These are phyloP conservation scores for Euphorbia peplus DNA, from an alignment of 345 rosid genomes.

Conservation along the genomic window DNA sequence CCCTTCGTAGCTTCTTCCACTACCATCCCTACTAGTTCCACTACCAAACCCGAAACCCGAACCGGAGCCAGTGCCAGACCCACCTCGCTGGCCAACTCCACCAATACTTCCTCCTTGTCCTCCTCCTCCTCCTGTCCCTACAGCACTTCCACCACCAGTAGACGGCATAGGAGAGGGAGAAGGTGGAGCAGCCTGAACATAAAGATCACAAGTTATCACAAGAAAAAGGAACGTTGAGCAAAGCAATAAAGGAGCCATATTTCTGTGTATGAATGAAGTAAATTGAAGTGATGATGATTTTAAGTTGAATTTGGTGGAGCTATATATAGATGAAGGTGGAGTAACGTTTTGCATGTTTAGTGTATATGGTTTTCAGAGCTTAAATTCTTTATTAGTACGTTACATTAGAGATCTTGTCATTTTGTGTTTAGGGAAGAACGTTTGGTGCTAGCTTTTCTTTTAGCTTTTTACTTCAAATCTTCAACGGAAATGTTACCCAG, in stretches of 20 bases:
- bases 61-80: not conserved
- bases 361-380: not conserved
- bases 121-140: not conserved
- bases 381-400: not conserved
- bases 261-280: not conserved
- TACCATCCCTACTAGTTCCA: not conserved
- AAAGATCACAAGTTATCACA: constrained; percentile 3
- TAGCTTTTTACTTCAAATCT: not conserved
- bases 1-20: not conserved
- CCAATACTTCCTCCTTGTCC: not conserved
- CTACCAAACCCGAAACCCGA: constrained; percentile 3
- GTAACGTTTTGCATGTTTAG: not conserved
- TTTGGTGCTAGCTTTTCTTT: too few species aligned
- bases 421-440: not conserved
- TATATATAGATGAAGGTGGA: not conserved
- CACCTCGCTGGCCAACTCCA: not conserved
- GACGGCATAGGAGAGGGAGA: not conserved
- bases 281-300: too few species aligned
- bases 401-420: not conserved
- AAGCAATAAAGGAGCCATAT: not conserved
- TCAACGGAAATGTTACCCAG: too few species aligned
- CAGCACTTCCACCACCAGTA: not conserved
- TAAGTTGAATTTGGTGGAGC: too few species aligned
- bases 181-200: not conserved
- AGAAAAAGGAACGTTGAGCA: not conserved